Base-by-base conservation (phyloP, 2,329 filamentous ascomycete genomes). In the Colletotrichum brevisporum region DNA sequence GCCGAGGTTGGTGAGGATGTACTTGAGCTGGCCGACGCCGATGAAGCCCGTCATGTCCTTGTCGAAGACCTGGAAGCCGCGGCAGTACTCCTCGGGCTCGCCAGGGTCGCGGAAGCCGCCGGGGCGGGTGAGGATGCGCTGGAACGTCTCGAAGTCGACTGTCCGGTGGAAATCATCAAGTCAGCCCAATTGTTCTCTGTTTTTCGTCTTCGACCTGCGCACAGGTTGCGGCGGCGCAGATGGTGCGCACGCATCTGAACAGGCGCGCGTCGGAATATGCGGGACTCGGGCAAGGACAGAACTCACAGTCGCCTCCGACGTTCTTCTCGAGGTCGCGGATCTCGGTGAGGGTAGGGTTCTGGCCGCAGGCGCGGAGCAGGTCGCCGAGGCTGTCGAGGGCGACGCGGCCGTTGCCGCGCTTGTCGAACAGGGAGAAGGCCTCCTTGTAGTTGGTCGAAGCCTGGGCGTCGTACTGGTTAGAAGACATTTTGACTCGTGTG, bases 31-130 rank as follows among this genome's bases (percentile, higher is more conserved):
- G 67, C 96, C 96, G 73, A 98, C 95, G 65, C 95, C 96, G 80
- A 99, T 98, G 83, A 95, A 98, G 60, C 96, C 96, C 70, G 94
- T 97, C 90, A 97, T 92, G 81, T 99, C 96, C 85, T 99, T 99
- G 84, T 99, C 96, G 77, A 99, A 99, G 62, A 99, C 96, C 83
- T 99, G 96, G 87, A 99, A 99, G 64, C 96, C 96, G 71, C 95
- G 93, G 83, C 95, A 97, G 85, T 99, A 99, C 82, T 98, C 95
- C 79, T 98, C 95, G 48, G 96, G 95, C 84, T 98, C 95, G 80
- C 96, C 96, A 2, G 96, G 95, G 77, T 98, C 96, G 80, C 96
- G 94, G 92, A 99, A 99, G 76, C 96, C 96, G 79, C 95, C 95
- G 43, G 96, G 96, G 73, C 96, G 93, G 89, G 98, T 98, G 73